Percentiles rank a stretch among this genome's conserved stretches.
Evolutionary conservation across 2,329 filamentous ascomycete species (phyloP).

Genomic region (Sclerotiophoma versabilis): DNA sequence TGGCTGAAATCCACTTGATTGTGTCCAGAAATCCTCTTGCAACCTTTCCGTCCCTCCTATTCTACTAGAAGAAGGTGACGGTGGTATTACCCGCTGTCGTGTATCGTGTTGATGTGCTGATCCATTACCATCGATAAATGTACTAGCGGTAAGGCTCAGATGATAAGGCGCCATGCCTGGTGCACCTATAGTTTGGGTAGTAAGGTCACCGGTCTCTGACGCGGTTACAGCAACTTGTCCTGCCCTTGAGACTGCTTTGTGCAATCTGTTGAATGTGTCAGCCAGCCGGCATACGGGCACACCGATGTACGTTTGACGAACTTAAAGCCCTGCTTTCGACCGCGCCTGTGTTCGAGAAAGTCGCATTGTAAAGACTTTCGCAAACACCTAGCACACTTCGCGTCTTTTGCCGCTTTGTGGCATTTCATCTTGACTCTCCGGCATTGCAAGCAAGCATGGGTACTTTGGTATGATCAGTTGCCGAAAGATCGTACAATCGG

Average conservation of each 20-base stretch:
- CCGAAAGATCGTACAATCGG: background rate
- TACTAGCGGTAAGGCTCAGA: no score
- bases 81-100: background rate
- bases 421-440: conserved; percentile 13
- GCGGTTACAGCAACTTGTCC: background rate
- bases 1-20: background rate
- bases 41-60: background rate
- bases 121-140: no score
- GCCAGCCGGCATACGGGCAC: background rate
- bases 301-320: background rate
- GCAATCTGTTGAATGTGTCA: background rate
- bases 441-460: conserved; percentile 7
- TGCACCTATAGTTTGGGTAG: no score
- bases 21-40: background rate
- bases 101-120: no score
- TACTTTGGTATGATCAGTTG: background rate
- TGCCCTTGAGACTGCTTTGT: background rate
- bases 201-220: no score
- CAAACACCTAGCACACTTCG: conserved; percentile 1
- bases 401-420: background rate
- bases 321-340: conserved; percentile 9
- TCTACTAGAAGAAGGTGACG: background rate
- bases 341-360: conserved; percentile 3
- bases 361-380: conserved; percentile 6
- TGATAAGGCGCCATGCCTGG: no score